phyloP scores from a whole-genome alignment of 441 rosid species.

The Gossypium trilobum region DNA sequence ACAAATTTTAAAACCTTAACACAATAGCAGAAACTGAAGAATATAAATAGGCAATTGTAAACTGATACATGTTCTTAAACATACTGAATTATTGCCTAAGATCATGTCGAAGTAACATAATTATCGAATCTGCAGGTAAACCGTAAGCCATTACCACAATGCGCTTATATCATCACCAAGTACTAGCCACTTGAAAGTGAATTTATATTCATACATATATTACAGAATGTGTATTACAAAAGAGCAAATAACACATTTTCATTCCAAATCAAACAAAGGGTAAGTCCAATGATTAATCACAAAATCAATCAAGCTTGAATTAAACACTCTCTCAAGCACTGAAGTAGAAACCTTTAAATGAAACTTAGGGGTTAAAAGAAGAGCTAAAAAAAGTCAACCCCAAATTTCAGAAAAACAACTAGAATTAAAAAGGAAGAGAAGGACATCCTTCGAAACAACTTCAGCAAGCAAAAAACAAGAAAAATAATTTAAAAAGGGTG shows the following conservation, averaged over 20 bases:
- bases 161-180: neutral
- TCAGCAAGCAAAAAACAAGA: neutral
- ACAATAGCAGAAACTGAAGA: neutral
- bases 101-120: neutral
- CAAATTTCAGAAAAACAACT: neutral
- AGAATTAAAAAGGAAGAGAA: neutral
- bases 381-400: neutral
- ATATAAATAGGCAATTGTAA: neutral
- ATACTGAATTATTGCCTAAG: neutral
- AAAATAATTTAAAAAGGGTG: neutral
- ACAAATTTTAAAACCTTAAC: neutral
- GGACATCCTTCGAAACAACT: constrained; percentile 7
- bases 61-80: neutral
- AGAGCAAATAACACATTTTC: neutral
- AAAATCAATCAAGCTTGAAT: neutral
- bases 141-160: neutral
- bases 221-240: neutral
- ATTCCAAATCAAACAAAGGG: neutral
- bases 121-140: neutral
- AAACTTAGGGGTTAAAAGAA: neutral
- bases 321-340: neutral
- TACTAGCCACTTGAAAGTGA: neutral
- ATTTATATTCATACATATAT: neutral
- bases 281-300: neutral
- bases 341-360: neutral